Conservation (phyloP, 176 grass and related monocot genomes). For the Phoenix dactylifera region DNA sequence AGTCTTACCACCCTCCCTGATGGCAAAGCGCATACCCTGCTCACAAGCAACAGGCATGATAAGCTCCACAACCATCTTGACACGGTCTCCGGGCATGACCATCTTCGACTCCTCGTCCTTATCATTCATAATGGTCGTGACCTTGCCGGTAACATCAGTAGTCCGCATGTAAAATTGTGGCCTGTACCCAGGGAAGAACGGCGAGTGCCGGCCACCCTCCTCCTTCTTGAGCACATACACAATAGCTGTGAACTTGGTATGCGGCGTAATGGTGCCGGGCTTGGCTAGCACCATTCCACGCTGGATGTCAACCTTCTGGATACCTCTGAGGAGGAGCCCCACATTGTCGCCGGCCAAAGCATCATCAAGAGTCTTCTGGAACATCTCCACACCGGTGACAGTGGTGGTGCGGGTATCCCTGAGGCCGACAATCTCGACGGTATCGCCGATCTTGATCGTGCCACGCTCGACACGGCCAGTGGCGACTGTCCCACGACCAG, state of each 20-base stretch:
- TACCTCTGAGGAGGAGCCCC: conserved; percentile 8
- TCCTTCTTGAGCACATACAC: conserved; percentile 17
- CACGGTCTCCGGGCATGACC: conserved; percentile 14
- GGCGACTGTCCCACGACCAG: conserved; percentile 10
- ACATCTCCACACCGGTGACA: conserved; percentile 18
- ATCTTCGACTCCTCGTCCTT: conserved; percentile 17
- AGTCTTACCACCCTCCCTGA: conserved; percentile 16
- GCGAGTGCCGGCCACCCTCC: conserved; percentile 9
- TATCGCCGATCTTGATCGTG: conserved; percentile 1
- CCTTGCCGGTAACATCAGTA: conserved; percentile 4
- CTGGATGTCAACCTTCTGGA: conserved; percentile 15
- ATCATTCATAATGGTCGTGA: conserved; percentile 10
- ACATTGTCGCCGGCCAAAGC: conserved; percentile 13
- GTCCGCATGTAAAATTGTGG: conserved; percentile 17
- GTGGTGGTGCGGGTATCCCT: conserved; percentile 11
- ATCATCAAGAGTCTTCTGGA: conserved; percentile 13
- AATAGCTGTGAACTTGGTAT: conserved; percentile 5
- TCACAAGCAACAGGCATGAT: conserved; percentile 14
- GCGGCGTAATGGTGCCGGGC: conserved; percentile 13
- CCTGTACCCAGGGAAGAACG: conserved; percentile 10
- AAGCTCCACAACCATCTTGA: conserved; percentile 17
- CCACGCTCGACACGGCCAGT: conserved; percentile 11
- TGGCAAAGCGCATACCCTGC: conserved; percentile 12
- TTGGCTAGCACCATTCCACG: conserved; percentile 20
- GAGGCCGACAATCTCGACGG: conserved; percentile 8